Evolutionary conservation across 345 rosid genomes (phyloP).

Genomic region (Hibiscus mutabilis): DNA sequence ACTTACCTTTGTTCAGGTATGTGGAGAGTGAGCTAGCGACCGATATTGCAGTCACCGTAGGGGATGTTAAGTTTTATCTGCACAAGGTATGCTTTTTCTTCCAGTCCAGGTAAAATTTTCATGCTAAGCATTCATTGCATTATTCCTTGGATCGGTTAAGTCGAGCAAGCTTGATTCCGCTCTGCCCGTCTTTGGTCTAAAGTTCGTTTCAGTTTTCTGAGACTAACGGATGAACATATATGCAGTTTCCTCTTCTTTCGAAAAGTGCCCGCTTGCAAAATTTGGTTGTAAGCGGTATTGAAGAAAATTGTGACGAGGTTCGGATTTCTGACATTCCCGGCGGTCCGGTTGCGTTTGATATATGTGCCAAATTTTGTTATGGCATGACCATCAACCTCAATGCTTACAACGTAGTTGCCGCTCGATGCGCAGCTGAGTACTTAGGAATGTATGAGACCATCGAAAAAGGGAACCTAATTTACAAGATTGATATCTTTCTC

Average conservation of each 20-base stretch:
- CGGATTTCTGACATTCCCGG: conserved; percentile 72
- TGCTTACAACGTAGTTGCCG: conserved; percentile 62
- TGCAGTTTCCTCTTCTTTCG: conserved; percentile 87
- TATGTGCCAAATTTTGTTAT: conserved; percentile 81
- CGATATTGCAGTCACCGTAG: conserved; percentile 50
- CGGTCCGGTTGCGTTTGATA: conserved; percentile 70
- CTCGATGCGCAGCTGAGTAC: conserved; percentile 77
- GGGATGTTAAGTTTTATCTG: conserved; percentile 56
- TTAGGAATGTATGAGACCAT: conserved; percentile 67
- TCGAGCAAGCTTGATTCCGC: neutral
- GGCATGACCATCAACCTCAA: conserved; percentile 77
- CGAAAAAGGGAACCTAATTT: conserved; percentile 75
- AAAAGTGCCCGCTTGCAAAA: conserved; percentile 65
- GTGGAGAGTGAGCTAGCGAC: conserved; percentile 69
- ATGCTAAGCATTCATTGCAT: neutral
- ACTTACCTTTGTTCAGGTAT: conserved; percentile 34
- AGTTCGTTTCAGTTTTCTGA: neutral
- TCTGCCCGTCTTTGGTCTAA: neutral
- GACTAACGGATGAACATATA: conserved; percentile 8
- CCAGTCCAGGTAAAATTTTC: neutral
- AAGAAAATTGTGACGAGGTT: conserved; percentile 42
- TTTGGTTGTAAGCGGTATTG: conserved; percentile 33
- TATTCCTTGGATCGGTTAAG: neutral
- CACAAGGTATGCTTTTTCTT: conserved; percentile 64
- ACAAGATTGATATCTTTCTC: conserved; percentile 77